Base-by-base conservation (phyloP, 768 basidiomycete species). In the Psilocybe cyanescens region DNA sequence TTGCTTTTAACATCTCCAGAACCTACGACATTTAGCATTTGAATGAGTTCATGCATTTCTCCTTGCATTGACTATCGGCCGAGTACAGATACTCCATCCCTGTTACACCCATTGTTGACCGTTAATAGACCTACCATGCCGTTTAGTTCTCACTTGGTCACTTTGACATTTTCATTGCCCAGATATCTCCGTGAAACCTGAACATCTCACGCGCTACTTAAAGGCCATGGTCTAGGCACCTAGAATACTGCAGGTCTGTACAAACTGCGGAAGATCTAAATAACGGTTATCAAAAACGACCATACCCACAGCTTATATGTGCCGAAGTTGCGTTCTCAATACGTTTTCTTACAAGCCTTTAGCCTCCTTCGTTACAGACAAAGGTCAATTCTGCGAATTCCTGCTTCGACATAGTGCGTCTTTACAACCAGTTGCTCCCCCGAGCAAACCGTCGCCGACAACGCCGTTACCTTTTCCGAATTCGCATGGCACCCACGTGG, bases 401-500 rank as follows among this genome's bases (percentile, higher is more conserved):
- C 16, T 2, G 28, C 3, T 19, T 55, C 24, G 17, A 45, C 19
- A 14, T 16, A 12, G 14, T 14, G 41, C 6, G 14, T 16, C 50
- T 56, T 24, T n/a, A 59, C 62, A 44, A 59, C 59, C 45, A 37
- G 35, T 61, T 58, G 58, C 35, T 54, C 58, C 52, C 50, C 51
- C 50, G 41, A 58, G 17, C 37, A 39, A 59, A 51, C 59, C 61
- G 49, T 64, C 60, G 29, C 65, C 63, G 64, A 63, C 37, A 59
- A 61, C 58, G 52, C 64, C 64, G 62, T 52, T 37, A 47, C 41
- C 45, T 17, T 33, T 46, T 46, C 46, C 44, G 46, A 51, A 33
- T 59, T 66, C 75, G 74, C 77, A 75, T 78, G 76, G 75, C 65
- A 62, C 66, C 72, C 78, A 77, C 74, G 75, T 76, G 76, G 75